Conservation (phyloP, 371 early-diverging fungal genomes). For the Mycotypha africana region DNA sequence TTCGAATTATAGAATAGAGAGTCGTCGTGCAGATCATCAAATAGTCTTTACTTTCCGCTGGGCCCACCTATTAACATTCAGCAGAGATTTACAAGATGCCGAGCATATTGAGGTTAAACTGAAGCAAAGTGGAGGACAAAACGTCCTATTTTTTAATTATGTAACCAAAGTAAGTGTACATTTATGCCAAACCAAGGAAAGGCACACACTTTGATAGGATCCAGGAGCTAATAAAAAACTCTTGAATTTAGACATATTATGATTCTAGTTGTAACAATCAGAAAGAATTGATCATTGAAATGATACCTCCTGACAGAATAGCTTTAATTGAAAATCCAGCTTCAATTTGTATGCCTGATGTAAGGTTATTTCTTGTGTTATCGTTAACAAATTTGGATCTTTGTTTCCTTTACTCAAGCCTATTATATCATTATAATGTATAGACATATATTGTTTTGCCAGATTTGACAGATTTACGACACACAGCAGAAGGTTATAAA, state of each 20-base stretch:
- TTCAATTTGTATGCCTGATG: conserved; percentile 6
- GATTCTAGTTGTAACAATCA: conserved; percentile 26
- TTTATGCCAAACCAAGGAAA: too few species aligned
- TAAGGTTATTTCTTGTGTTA: conserved; percentile 1
- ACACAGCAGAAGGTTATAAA: conserved; percentile 42
- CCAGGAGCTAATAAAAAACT: too few species aligned
- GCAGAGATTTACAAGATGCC: conserved; percentile 38
- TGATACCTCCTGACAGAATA: conserved; percentile 5
- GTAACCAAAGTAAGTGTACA: conserved; percentile 9
- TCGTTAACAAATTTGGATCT: too few species aligned
- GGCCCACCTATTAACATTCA: conserved; percentile 43
- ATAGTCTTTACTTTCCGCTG: conserved; percentile 43
- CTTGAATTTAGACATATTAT: conserved; percentile 8
- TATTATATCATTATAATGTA: background rate
- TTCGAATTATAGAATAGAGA: conserved; percentile 50
- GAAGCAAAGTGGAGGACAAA: conserved; percentile 30
- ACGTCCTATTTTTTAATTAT: conserved; percentile 32
- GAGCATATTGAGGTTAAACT: conserved; percentile 26
- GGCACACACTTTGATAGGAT: too few species aligned
- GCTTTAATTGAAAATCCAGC: conserved; percentile 11
- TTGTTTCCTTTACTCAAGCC: too few species aligned
- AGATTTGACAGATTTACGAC: conserved; percentile 27
- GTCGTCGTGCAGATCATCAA: conserved; percentile 34
- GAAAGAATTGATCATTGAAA: conserved; percentile 31
- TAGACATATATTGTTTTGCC: conserved; percentile 54